These are phyloP conservation scores for Colletotrichum falcatum DNA, from an alignment of 2,329 filamentous ascomycete genomes.

Conservation along the genomic window DNA sequence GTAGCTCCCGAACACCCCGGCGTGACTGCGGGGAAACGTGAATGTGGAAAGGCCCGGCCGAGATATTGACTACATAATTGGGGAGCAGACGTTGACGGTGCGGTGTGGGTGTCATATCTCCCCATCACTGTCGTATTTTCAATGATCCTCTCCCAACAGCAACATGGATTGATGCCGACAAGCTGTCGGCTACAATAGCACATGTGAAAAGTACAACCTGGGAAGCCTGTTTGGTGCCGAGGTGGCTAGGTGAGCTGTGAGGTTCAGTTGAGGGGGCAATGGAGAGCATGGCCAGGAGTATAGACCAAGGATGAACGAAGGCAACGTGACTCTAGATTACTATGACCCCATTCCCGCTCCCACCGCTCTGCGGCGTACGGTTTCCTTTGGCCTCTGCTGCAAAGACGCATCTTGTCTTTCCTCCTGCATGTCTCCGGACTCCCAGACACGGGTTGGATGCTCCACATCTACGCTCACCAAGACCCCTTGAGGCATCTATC, in stretches of 20 bases:
- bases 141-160: conserved; percentile 28
- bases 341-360: conserved; percentile 23
- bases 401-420: conserved; percentile 22
- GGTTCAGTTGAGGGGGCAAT: conserved; percentile 1
- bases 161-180: conserved; percentile 36
- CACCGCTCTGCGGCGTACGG: conserved; percentile 15
- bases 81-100: not conserved
- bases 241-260: conserved; percentile 15
- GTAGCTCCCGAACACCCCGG: conserved; percentile 23
- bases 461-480: conserved; percentile 14
- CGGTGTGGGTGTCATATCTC: conserved; percentile 35
- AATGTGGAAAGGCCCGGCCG: conserved; percentile 15
- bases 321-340: conserved; percentile 10
- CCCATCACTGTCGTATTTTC: conserved; percentile 29
- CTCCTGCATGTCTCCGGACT: conserved; percentile 24
- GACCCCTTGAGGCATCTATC: conserved; percentile 28
- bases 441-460: conserved; percentile 25
- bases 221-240: not conserved
- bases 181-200: conserved; percentile 4
- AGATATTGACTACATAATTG: not conserved
- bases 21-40: conserved; percentile 27
- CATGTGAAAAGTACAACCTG: conserved; percentile 24
- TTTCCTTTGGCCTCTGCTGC: not conserved
- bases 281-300: not conserved
- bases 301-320: not conserved